A percentile compares a stretch with the other conserved stretches of the same genome.
phyloP scores from a whole-genome alignment of 345 rosid genomes.

The Stellera chamaejasme region DNA sequence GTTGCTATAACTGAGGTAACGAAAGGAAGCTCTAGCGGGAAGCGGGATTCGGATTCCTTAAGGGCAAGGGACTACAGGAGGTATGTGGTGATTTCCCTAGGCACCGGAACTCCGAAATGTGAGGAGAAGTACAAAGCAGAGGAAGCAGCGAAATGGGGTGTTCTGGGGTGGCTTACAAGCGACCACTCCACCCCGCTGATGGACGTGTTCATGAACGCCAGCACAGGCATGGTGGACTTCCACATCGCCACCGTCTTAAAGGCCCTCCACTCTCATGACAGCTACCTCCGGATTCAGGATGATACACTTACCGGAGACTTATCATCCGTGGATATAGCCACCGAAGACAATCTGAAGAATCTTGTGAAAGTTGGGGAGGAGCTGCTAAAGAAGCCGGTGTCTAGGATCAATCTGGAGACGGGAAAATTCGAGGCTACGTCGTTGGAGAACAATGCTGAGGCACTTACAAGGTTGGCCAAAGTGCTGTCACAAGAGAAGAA shows the following conservation, averaged over 20 bases:
- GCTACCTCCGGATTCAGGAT: constrained; percentile 42
- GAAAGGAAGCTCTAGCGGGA: constrained; percentile 24
- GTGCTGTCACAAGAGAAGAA: constrained; percentile 49
- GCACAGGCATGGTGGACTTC: constrained; percentile 55
- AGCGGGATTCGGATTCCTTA: constrained; percentile 28
- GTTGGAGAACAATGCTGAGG: constrained; percentile 39
- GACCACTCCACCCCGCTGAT: constrained; percentile 43
- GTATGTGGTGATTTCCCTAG: constrained; percentile 48
- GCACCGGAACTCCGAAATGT: constrained; percentile 35
- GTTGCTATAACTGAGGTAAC: constrained; percentile 36
- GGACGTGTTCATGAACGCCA: constrained; percentile 51
- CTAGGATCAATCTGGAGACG: constrained; percentile 49
- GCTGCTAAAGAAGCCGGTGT: constrained; percentile 46
- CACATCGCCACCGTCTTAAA: constrained; percentile 42
- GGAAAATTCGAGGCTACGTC: constrained; percentile 32
- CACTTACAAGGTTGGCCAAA: constrained; percentile 61
- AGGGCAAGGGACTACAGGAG: constrained; percentile 38
- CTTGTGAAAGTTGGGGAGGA: constrained; percentile 51
- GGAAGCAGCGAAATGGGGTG: constrained; percentile 51
- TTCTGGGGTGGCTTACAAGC: constrained; percentile 53
- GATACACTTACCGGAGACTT: constrained; percentile 45
- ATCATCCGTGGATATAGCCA: constrained; percentile 54
- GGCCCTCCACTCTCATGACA: constrained; percentile 31
- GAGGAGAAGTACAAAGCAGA: constrained; percentile 36
- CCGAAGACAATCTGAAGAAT: constrained; percentile 43